phyloP scores from a whole-genome alignment of 768 basidiomycete genomes.

The Tephrocybe sp. region DNA sequence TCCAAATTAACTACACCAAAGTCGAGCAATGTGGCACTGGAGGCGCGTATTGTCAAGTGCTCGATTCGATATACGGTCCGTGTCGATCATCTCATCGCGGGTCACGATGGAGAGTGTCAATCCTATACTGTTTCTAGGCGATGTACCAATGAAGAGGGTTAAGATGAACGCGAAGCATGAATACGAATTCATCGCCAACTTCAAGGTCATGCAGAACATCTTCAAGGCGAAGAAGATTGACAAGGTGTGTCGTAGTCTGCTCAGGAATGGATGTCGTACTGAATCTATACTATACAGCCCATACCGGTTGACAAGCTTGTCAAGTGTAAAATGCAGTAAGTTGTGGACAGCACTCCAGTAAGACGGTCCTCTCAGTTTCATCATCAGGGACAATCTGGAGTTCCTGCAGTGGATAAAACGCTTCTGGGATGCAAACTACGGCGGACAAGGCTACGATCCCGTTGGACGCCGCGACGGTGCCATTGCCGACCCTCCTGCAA shows the following conservation, averaged over 20 bases:
- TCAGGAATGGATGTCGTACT: too few species aligned
- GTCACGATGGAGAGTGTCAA: constrained; percentile 13
- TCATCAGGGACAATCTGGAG: constrained; percentile 90
- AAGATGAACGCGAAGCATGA: constrained; percentile 97
- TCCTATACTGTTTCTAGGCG: constrained; percentile 48
- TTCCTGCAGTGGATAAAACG: constrained; percentile 97
- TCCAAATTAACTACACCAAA: constrained; percentile 90
- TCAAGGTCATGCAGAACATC: constrained; percentile 89
- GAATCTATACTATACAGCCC: constrained; percentile 52
- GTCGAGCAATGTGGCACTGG: constrained; percentile 91
- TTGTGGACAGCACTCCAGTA: background rate
- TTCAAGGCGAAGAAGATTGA: constrained; percentile 95
- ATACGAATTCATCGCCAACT: constrained; percentile 95
- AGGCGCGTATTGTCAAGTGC: constrained; percentile 90
- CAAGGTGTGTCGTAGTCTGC: constrained; percentile 59
- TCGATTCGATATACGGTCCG: constrained; percentile 93
- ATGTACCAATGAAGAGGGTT: constrained; percentile 87
- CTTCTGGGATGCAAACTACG: constrained; percentile 93
- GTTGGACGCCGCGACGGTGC: constrained; percentile 78
- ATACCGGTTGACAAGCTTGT: constrained; percentile 93
- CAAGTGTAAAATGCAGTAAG: constrained; percentile 99
- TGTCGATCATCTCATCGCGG: constrained; percentile 17
- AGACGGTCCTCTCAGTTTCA: background rate
- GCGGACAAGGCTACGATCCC: constrained; percentile 86
- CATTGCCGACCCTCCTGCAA: constrained; percentile 74